These are phyloP conservation scores for Serpula lacrymans DNA, from an alignment of 768 basidiomycete genomes.

Conservation along the genomic window DNA sequence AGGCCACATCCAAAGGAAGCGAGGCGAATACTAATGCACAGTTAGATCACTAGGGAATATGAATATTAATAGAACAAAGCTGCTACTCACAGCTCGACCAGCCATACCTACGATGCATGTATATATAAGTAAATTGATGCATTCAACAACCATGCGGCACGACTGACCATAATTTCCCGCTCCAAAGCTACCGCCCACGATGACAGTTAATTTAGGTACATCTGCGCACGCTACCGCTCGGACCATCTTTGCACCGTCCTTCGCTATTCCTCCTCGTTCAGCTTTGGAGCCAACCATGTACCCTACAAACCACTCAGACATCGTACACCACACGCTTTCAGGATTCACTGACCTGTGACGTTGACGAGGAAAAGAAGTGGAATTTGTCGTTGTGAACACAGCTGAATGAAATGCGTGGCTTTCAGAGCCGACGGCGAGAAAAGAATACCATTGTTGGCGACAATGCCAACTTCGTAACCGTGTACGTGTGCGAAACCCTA, in stretches of 20 bases:
- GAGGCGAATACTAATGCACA: constrained; percentile 71
- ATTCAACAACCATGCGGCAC: constrained; percentile 3
- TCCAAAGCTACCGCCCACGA: constrained; percentile 92
- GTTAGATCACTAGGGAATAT: constrained; percentile 8
- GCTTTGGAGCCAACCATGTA: constrained; percentile 98
- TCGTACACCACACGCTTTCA: neutral
- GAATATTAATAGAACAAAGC: constrained; percentile 1
- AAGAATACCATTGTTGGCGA: constrained; percentile 93
- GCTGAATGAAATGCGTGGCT: constrained; percentile 92
- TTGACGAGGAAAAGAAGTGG: constrained; percentile 93
- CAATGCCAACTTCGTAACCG: constrained; percentile 86
- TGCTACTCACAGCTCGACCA: constrained; percentile 73
- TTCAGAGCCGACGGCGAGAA: constrained; percentile 93
- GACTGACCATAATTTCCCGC: constrained; percentile 88
- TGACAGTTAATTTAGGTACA: constrained; percentile 90
- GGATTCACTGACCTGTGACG: constrained; percentile 63
- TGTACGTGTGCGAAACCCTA: constrained; percentile 89
- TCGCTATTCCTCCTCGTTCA: constrained; percentile 91
- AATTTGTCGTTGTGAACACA: constrained; percentile 88
- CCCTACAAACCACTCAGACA: constrained; percentile 35
- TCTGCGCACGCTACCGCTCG: constrained; percentile 91
- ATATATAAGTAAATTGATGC: constrained; percentile 13
- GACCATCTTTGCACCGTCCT: constrained; percentile 96
- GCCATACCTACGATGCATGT: constrained; percentile 67
- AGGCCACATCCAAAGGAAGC: constrained; percentile 99